Percentiles rank a stretch among this genome's conserved stretches.
Conservation (phyloP, 345 rosid genomes). For the Sapria himalayana region DNA sequence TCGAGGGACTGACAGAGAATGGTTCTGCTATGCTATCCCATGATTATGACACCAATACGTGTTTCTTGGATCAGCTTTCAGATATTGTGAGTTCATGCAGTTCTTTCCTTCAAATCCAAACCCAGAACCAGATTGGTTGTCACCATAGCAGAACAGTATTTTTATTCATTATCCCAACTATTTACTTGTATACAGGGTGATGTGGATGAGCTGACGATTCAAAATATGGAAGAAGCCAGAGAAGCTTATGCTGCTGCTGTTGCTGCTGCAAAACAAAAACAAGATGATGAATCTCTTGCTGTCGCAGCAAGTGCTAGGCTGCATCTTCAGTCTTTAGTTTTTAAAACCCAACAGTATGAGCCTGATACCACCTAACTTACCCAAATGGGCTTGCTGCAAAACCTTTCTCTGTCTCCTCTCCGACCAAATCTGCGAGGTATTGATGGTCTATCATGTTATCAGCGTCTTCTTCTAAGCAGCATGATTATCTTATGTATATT, state of each 20-base stretch:
- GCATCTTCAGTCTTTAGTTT: slow-evolving; percentile 45
- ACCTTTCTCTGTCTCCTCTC: too few relatives aligned
- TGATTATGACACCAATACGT: slow-evolving; percentile 43
- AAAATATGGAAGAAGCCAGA: slow-evolving; percentile 68
- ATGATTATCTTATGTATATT: too few relatives aligned
- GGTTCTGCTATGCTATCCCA: slow-evolving; percentile 13
- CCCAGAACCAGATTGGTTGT: too few relatives aligned
- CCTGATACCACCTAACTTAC: too few relatives aligned
- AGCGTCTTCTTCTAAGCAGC: too few relatives aligned
- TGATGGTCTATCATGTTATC: too few relatives aligned
- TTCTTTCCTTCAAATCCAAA: too few relatives aligned
- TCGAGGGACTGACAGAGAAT: slow-evolving; percentile 38
- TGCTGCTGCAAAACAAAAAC: slow-evolving; percentile 43
- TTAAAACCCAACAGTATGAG: slow-evolving; percentile 11
- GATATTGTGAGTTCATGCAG: slow-evolving; percentile 36
- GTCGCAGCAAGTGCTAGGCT: slow-evolving; percentile 53
- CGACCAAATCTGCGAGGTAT: too few relatives aligned
- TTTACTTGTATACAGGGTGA: slow-evolving; percentile 45
- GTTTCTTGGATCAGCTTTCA: slow-evolving; percentile 28
- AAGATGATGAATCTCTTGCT: slow-evolving; percentile 67
- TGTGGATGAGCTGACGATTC: slow-evolving; percentile 24
- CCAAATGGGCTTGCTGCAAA: too few relatives aligned
- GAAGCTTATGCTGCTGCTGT: slow-evolving; percentile 50
- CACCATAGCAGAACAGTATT: too few relatives aligned
- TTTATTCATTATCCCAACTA: too few relatives aligned